Evolutionary conservation across 805 yeast species (phyloP), one percentile per base, ranked within the genome.

Genomic region (Candida pseudofarinosa): DNA sequence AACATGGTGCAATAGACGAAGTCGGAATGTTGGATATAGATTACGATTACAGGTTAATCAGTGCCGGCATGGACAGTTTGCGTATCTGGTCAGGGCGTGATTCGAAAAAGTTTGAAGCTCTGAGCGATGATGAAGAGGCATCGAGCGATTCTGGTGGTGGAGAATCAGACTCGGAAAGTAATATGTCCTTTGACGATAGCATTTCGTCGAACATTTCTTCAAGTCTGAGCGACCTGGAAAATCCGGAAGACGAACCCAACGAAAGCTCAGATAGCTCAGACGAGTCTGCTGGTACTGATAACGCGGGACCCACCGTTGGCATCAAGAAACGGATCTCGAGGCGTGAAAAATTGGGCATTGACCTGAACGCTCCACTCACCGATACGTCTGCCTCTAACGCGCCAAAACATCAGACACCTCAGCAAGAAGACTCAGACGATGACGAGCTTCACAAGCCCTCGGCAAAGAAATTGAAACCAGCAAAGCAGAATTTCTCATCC

Each of bases 11-110:
- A 8, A 54, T 60, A 1, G 98, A 90, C 57, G 97, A 88, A 49
- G 91, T 88, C 1, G 74, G 78, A 0, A 72, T 76, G 35, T 66
- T 91, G 48, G 97, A 89, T 56, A 69, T 88, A 41, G 99, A 91
- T 60, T 79, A 59, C 50, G 85, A 84, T 43, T 93, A 88, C 56
- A 75, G 96, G 46, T 66, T 89, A 41, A 79, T 86, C 3, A 81
- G 86, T 59, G 88, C 85, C 4, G 93, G 96, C 16, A 84, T 90
- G 89, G 91, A 86, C 37, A 71, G 74, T 19, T 67, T 91, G 44
- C 84, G 82, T 52, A 69, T 91, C 4, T 91, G 98, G 98, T 69
- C 76, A 8, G 66, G 50, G n/a, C 43, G 52, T 28, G 47, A 41
- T 10, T 10, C 10, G 28, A 10, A 23, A 10, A 23, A 23, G 3